Base-by-base conservation (phyloP, 2,329 filamentous ascomycete genomes). In the Ramularia endophylla region DNA sequence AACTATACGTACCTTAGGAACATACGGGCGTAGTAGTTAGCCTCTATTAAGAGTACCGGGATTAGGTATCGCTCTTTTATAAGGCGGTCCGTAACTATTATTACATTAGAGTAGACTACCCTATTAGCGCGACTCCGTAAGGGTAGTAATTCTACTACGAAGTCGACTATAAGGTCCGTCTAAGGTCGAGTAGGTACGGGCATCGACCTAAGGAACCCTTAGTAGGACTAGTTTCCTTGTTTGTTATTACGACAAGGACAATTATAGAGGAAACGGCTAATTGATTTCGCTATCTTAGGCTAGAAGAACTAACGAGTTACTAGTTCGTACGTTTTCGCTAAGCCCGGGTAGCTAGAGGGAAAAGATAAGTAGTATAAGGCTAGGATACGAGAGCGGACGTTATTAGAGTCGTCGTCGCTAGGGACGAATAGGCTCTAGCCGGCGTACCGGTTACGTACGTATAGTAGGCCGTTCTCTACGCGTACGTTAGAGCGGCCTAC, bases 241-340 rank as follows among this genome's bases (percentile, higher is more conserved):
- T 18, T 6, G 11, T 17, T 28, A 38, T 28, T 38, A 30, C 16
- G 16, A 13, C 30, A 38, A 13, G 25, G 4, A 38, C 19, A 38
- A n/a, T 38, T 38, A 16, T 12, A 12, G 8, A 7, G 7, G 4
- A 13, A 11, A 12, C 17, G 13, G 9, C 11, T 11, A 13, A 38
- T 38, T 17, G 11, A 12, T 8, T 19, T 13, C 4, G 12, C 27
- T 28, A 38, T 28, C 3, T n/a, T 8, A 4, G 15, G 36, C 36
- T 38, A 38, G 7, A 28, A 27, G 25, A 38, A 38, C 22, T 16
- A 16, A 11, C 18, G n/a, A 13, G 16, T 38, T 28, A 38, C 15
- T 2, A 38, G 15, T 27, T 38, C 17, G 13, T 29, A 29, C 3
- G 27, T 38, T 16, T 38, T n/a, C 12, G 36, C n/a, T 19, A 18